These are phyloP conservation scores for Lenzites betulinus DNA, from an alignment of 768 basidiomycete species.

Conservation along the genomic window DNA sequence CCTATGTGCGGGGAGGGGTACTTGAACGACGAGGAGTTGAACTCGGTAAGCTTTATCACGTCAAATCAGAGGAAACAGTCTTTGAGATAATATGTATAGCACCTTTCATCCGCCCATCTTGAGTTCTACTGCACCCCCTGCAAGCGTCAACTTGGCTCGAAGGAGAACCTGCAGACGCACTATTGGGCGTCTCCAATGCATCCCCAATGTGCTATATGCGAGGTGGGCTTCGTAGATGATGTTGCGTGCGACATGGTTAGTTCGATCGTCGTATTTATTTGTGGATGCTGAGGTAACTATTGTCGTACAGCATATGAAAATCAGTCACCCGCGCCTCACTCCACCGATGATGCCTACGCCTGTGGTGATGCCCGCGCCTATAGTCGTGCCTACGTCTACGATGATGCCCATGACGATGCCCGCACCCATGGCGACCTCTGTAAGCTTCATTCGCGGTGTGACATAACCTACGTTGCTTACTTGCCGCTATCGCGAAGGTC, in stretches of 20 bases:
- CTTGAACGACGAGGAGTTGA: not conserved
- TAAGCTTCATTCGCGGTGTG: not conserved
- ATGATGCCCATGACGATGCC: not conserved
- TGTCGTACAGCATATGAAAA: conserved; percentile 10
- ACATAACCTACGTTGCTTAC: not conserved
- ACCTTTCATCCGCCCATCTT: conserved; percentile 9
- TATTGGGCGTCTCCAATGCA: conserved; percentile 21
- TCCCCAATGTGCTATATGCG: conserved; percentile 25
- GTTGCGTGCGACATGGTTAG: conserved; percentile 20
- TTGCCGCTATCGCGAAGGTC: not conserved
- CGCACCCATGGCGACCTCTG: not conserved
- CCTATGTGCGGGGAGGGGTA: conserved; percentile 20
- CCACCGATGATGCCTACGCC: not conserved
- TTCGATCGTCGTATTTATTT: not conserved
- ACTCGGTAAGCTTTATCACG: not conserved
- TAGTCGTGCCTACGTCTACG: not conserved
- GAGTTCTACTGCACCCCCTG: conserved; percentile 14
- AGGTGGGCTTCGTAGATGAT: conserved; percentile 24
- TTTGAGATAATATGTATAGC: not conserved
- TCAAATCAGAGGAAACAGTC: not conserved
- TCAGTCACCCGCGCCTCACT: conserved; percentile 10
- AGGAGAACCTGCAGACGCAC: conserved; percentile 13
- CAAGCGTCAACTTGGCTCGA: conserved; percentile 10
- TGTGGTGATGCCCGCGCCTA: too few relatives aligned
- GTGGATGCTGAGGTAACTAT: not conserved